These are phyloP conservation scores for Penicillium subrubescens DNA, from an alignment of 495 filamentous ascomycete genomes.

Conservation along the genomic window DNA sequence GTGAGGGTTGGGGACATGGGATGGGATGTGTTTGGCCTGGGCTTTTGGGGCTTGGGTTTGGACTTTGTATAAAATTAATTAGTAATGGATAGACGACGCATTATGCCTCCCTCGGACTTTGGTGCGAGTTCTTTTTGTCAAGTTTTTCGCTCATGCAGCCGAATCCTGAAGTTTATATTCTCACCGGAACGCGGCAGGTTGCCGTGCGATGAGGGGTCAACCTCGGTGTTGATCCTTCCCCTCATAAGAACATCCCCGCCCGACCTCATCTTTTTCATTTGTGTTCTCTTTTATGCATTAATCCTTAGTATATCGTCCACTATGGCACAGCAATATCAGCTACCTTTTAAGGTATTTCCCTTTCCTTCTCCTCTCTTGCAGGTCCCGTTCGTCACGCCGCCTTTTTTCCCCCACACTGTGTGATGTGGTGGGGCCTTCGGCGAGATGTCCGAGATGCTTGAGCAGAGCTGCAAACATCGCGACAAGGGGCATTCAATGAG, in stretches of 20 bases:
- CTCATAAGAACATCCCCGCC: slow-evolving; percentile 6
- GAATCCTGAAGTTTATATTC: not conserved
- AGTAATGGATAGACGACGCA: slow-evolving; percentile 4
- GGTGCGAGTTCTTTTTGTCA: slow-evolving; percentile 17
- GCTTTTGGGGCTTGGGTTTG: slow-evolving; percentile 46
- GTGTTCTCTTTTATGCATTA: not conserved
- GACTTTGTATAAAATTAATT: slow-evolving; percentile 35
- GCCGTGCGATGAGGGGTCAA: slow-evolving; percentile 3
- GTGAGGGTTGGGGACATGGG: not conserved
- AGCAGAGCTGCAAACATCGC: not conserved
- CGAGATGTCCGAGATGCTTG: slow-evolving; percentile 6
- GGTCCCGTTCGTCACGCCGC: not conserved
- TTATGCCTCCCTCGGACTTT: slow-evolving; percentile 36
- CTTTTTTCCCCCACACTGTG: not conserved
- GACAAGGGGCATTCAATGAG: not conserved
- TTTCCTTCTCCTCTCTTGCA: not conserved
- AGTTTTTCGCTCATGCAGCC: slow-evolving; percentile 34
- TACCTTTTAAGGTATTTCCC: slow-evolving; percentile 42
- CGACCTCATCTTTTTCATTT: not conserved
- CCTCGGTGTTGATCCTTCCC: slow-evolving; percentile 8
- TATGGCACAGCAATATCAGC: slow-evolving; percentile 40
- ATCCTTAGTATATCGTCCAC: not conserved
- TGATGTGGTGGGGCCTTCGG: not conserved
- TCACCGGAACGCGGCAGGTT: not conserved
- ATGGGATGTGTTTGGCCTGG: not conserved